phyloP scores from a whole-genome alignment of 768 basidiomycete species.

The Trametes cingulata region DNA sequence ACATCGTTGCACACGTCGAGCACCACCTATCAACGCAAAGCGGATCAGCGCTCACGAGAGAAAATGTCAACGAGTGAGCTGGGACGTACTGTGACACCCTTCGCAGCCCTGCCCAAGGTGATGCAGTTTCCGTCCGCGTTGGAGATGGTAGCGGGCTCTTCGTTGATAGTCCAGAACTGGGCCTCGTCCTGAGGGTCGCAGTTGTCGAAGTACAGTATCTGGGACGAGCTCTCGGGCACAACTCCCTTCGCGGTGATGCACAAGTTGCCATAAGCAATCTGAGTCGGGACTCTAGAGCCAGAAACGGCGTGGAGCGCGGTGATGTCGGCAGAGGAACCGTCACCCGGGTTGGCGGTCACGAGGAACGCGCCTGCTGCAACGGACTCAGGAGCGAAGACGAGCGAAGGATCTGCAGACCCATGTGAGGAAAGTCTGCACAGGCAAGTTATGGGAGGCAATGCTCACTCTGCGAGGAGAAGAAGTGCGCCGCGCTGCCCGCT shows the following conservation, averaged over 20 bases:
- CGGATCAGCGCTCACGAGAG: background rate
- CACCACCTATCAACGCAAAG: background rate
- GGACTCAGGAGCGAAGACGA: slow-evolving; percentile 3
- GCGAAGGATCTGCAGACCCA: background rate
- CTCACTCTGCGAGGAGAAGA: slow-evolving; percentile 11
- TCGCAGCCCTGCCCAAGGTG: slow-evolving; percentile 13
- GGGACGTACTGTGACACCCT: slow-evolving; percentile 3
- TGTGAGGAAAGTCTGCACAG: background rate
- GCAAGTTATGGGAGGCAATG: no score
- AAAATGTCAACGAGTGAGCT: background rate
- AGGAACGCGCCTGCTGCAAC: background rate
- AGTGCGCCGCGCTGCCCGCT: slow-evolving; percentile 10
- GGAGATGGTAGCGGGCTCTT: slow-evolving; percentile 12
- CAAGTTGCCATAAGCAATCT: slow-evolving; percentile 7
- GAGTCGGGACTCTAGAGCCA: slow-evolving; percentile 6
- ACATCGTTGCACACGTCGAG: slow-evolving; percentile 2
- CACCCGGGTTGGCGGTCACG: background rate
- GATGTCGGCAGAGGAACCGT: slow-evolving; percentile 10
- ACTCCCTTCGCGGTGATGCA: slow-evolving; percentile 17
- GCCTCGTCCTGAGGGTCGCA: slow-evolving; percentile 8
- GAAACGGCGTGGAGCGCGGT: slow-evolving; percentile 2
- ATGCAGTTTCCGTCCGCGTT: slow-evolving; percentile 21
- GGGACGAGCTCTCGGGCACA: slow-evolving; percentile 2
- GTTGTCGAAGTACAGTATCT: slow-evolving; percentile 11
- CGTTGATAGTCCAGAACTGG: slow-evolving; percentile 17